These are phyloP conservation scores for Xylaria sp. DNA, from an alignment of 2,329 filamentous ascomycete species.

Conservation along the genomic window DNA sequence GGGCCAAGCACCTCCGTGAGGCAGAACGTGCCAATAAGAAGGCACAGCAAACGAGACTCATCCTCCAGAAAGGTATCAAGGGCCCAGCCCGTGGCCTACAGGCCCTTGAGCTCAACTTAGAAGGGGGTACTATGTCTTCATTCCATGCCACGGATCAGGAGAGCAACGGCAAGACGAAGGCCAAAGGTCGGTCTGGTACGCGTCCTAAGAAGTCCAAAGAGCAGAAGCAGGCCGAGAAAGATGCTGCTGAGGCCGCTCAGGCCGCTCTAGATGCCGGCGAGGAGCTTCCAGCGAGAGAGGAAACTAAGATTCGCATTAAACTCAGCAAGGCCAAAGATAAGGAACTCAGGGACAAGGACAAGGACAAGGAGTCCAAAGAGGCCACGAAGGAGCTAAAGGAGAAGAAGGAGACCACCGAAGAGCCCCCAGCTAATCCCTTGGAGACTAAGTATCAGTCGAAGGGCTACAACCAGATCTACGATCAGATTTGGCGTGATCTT, in stretches of 20 bases:
- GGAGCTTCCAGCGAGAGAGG: slow-evolving; percentile 70
- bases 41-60: slow-evolving; percentile 87
- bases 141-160: slow-evolving; percentile 77
- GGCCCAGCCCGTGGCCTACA: slow-evolving; percentile 75
- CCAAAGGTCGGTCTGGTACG: slow-evolving; percentile 67
- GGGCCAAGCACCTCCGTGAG: slow-evolving; percentile 81
- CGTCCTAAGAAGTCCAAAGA: slow-evolving; percentile 92
- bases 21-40: slow-evolving; percentile 93
- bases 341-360: slow-evolving; percentile 54
- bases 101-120: slow-evolving; percentile 80
- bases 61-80: slow-evolving; percentile 87
- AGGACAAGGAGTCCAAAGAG: slow-evolving; percentile 54
- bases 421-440: slow-evolving; percentile 55
- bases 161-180: slow-evolving; percentile 58
- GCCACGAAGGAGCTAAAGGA: slow-evolving; percentile 60
- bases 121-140: slow-evolving; percentile 85
- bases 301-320: slow-evolving; percentile 72
- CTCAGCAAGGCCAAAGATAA: slow-evolving; percentile 59
- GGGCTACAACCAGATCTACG: slow-evolving; percentile 95
- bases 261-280: slow-evolving; percentile 83
- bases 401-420: slow-evolving; percentile 53
- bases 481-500: slow-evolving; percentile 96
- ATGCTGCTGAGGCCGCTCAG: slow-evolving; percentile 86
- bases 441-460: slow-evolving; percentile 83
- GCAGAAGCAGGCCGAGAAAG: slow-evolving; percentile 83